A percentile compares a stretch with the other conserved stretches of the same genome.
Evolutionary conservation across 2,329 filamentous ascomycete species (phyloP).

Genomic region (Colletotrichum trifolii): DNA sequence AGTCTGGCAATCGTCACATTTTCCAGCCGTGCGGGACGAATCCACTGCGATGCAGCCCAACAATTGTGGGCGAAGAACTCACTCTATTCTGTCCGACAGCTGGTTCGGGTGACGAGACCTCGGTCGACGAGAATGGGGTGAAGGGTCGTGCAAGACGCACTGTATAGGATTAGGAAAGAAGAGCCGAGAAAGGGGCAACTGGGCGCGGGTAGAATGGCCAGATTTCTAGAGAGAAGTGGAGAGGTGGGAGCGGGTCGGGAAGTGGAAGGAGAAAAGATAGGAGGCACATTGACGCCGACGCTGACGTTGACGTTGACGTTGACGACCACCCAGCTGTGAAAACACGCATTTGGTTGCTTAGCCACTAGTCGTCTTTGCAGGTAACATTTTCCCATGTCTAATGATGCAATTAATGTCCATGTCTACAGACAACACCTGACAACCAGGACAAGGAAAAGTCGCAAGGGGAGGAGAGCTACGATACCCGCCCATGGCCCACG

Average conservation of each 20-base stretch:
- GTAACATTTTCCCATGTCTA: no score
- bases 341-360: no score
- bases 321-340: no score
- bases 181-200: conserved; percentile 24
- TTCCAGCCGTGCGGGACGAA: conserved; percentile 30
- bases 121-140: conserved; percentile 17
- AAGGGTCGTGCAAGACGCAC: not conserved
- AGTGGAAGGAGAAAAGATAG: conserved; percentile 32
- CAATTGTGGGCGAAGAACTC: conserved; percentile 13
- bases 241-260: conserved; percentile 21
- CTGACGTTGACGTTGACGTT: not conserved
- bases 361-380: no score
- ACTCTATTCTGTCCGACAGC: conserved; percentile 7
- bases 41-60: conserved; percentile 22
- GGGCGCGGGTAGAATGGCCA: conserved; percentile 3
- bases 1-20: conserved; percentile 12
- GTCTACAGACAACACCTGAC: no score
- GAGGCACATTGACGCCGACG: conserved; percentile 12
- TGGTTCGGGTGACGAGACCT: conserved; percentile 25
- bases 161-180: conserved; percentile 19
- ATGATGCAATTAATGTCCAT: no score
- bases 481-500: no score
- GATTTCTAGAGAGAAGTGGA: conserved; percentile 8
- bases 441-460: no score
- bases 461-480: no score